These are phyloP conservation scores for Backusella macrospora DNA, from an alignment of 192 early-diverging fungal genomes.

Conservation along the genomic window DNA sequence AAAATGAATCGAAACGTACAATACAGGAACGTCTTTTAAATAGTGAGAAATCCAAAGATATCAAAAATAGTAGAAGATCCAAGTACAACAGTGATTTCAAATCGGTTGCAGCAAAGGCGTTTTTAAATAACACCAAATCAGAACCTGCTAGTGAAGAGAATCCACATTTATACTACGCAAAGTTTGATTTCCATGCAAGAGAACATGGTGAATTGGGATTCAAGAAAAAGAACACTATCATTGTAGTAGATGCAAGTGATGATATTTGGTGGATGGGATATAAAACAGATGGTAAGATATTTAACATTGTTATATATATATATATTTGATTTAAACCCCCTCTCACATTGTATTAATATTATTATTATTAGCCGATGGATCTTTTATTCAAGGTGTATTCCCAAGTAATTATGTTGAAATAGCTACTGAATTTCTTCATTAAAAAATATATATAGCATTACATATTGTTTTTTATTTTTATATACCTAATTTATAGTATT, in stretches of 20 bases:
- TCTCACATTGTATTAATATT: conserved; percentile 15
- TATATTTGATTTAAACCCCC: too few relatives aligned
- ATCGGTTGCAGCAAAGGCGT: conserved; percentile 23
- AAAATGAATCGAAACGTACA: conserved; percentile 16
- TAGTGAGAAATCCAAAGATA: neutral
- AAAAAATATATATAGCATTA: neutral
- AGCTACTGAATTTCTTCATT: conserved; percentile 15
- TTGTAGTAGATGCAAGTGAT: conserved; percentile 78
- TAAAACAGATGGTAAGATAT: conserved; percentile 58
- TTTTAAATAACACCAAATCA: conserved; percentile 27
- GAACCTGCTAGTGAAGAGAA: conserved; percentile 29
- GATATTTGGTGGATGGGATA: conserved; percentile 87
- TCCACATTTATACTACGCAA: conserved; percentile 63
- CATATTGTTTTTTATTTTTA: neutral
- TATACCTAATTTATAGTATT: neutral
- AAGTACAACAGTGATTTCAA: conserved; percentile 30
- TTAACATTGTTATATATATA: neutral
- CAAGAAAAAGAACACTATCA: conserved; percentile 65
- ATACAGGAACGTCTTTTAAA: conserved; percentile 7
- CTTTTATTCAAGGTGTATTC: conserved; percentile 69
- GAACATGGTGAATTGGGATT: conserved; percentile 77
- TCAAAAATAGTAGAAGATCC: conserved; percentile 1
- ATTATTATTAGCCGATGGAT: conserved; percentile 27
- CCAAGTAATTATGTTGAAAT: conserved; percentile 72
- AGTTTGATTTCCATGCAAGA: conserved; percentile 72